Conservation (phyloP, 129 eudicot genomes). For the Cynara cardunculus region DNA sequence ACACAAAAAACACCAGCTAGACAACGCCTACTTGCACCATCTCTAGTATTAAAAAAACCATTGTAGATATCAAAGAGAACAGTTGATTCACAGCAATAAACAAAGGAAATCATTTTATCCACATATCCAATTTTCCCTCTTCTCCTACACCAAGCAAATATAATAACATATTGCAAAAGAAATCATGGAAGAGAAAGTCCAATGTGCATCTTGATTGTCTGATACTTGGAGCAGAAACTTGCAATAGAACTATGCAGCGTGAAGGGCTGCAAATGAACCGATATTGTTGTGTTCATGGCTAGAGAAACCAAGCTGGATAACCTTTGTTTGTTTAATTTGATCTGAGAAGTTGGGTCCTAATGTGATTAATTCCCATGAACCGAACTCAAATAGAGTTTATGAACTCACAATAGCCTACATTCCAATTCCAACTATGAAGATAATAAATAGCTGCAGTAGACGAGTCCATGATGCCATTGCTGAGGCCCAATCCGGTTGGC, state of each 20-base stretch:
- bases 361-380: not conserved
- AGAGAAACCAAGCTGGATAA: not conserved
- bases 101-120: not conserved
- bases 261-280: not conserved
- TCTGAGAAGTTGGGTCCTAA: not conserved
- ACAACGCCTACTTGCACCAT: not conserved
- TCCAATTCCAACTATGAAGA: not conserved
- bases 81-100: not conserved
- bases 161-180: not conserved
- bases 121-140: not conserved
- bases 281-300: not conserved
- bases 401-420: not conserved
- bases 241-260: not conserved
- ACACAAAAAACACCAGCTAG: not conserved
- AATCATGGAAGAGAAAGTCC: too few relatives aligned
- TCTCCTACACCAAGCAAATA: not conserved
- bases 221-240: not conserved
- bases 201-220: not conserved
- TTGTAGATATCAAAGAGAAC: not conserved
- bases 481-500: not conserved
- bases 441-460: not conserved
- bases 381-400: not conserved
- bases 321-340: not conserved
- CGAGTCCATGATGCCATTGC: not conserved
- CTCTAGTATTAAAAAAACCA: not conserved